phyloP scores from a whole-genome alignment of 1,284 basidiomycete species.

The Ceratorhiza oryzae-sativae region DNA sequence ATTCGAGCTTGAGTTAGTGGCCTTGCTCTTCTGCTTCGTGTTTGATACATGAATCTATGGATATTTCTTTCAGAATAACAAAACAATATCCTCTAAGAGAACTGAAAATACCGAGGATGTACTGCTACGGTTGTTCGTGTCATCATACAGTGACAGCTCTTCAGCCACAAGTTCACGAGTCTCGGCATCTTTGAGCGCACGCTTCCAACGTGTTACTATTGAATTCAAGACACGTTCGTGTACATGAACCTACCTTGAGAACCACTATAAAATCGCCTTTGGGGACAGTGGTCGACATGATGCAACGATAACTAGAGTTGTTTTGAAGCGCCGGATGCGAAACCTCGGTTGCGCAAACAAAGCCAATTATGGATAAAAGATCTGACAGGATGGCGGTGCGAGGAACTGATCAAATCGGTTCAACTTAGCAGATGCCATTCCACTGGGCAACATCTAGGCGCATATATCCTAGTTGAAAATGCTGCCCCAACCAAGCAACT shows the following conservation, averaged over 20 bases:
- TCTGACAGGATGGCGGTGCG: too few relatives aligned
- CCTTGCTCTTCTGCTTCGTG: background rate
- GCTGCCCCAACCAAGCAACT: too few relatives aligned
- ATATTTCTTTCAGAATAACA: too few relatives aligned
- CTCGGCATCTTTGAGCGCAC: background rate
- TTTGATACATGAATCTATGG: background rate
- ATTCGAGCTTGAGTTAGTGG: background rate
- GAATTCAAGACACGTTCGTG: background rate
- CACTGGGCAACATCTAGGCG: too few relatives aligned
- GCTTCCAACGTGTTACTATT: background rate
- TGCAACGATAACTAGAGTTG: too few relatives aligned
- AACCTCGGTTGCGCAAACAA: too few relatives aligned
- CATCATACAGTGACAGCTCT: background rate
- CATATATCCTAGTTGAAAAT: too few relatives aligned
- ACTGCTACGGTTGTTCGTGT: background rate
- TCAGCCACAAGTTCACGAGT: slow-evolving; percentile 5
- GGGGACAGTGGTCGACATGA: background rate
- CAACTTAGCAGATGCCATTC: too few relatives aligned
- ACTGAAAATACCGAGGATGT: background rate
- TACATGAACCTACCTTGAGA: background rate
- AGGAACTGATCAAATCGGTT: too few relatives aligned
- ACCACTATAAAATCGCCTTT: background rate
- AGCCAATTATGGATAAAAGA: too few relatives aligned
- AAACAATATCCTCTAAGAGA: background rate
- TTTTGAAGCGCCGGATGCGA: too few relatives aligned